A percentile compares a stretch with the other conserved stretches of the same genome.
phyloP scores from a whole-genome alignment of 2,329 filamentous ascomycete species.

The Fusarium camptoceras region DNA sequence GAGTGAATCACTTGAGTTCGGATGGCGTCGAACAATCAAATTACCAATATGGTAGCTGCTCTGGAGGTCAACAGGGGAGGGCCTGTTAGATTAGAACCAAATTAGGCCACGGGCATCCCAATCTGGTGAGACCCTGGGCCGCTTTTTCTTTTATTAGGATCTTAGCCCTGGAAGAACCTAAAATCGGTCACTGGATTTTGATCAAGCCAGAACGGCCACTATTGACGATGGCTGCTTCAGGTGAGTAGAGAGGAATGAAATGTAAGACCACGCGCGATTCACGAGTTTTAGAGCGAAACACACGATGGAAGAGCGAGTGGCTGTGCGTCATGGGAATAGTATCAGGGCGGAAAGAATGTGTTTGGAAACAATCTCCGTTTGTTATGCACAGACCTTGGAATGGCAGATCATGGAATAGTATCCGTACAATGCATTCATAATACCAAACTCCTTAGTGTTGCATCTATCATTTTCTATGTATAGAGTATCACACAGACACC shows the following conservation, averaged over 20 bases:
- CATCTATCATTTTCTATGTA: conserved; percentile 37
- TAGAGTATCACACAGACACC: conserved; percentile 29
- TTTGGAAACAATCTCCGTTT: conserved; percentile 18
- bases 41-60: conserved; percentile 30
- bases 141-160: conserved; percentile 27
- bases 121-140: conserved; percentile 37
- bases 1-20: conserved; percentile 13
- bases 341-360: background rate
- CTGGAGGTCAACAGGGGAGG: conserved; percentile 27
- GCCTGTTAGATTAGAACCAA: conserved; percentile 31
- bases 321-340: conserved; percentile 9
- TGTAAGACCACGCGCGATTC: background rate
- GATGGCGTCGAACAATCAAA: conserved; percentile 11
- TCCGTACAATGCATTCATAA: conserved; percentile 5
- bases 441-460: background rate
- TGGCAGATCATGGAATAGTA: background rate
- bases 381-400: conserved; percentile 14
- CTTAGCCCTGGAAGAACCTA: conserved; percentile 14
- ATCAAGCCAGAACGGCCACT: conserved; percentile 21
- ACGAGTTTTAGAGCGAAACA: background rate
- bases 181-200: conserved; percentile 21
- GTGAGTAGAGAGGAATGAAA: conserved; percentile 26
- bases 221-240: conserved; percentile 42
- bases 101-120: conserved; percentile 37
- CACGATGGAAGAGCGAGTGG: conserved; percentile 3